Base-by-base conservation (phyloP, 106 monocot species). In the Dioscorea alata region DNA sequence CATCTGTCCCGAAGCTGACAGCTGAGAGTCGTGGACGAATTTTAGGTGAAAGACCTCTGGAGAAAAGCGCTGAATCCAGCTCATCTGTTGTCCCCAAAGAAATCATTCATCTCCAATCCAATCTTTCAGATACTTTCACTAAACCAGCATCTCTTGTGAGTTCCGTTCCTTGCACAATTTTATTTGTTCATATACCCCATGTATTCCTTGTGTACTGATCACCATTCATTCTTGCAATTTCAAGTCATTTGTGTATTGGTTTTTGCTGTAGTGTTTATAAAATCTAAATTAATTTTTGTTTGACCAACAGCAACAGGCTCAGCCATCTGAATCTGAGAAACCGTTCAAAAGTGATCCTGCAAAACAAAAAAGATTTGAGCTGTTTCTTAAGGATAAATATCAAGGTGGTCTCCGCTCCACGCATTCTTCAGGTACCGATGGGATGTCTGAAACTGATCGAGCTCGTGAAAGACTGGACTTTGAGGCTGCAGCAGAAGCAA, bases 361-460 rank as follows among this genome's bases (percentile, higher is more conserved):
- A 68, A 97, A 97, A 64, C 97, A 97, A 85, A 81, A 82, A 64
- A 89, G 97, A 65, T 97, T 97, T 83, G 97, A 97, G 69, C 80
- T 81, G 32, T 97, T 97, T 81, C 75, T 97, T 31, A 97, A 92
- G 72, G 97, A 92, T 57, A 97, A 92, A 65, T 97, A 87, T 57
- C 73, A 97, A 63, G 97, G 92, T 51, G 97, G 97, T 65, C 79
- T 97, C 31, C 89, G 92, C 56, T 75, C 89, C 17, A 61, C 65
- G 56, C 64, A 67, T 68, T 61, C 69, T 67, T 58, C 75, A 51
- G 69, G 67, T 59, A 57, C 62, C 21, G 63, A 50, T 59, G 74
- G 14, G 63, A 76, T 92, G 81, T 87, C 97, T 51, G 92, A 97
- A 52, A 64, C 20, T 57, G 87, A 87, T 23, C 82, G 92, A 70